These are phyloP conservation scores for Leishmania turanica DNA, from an alignment of 208 protist species.

Conservation along the genomic window DNA sequence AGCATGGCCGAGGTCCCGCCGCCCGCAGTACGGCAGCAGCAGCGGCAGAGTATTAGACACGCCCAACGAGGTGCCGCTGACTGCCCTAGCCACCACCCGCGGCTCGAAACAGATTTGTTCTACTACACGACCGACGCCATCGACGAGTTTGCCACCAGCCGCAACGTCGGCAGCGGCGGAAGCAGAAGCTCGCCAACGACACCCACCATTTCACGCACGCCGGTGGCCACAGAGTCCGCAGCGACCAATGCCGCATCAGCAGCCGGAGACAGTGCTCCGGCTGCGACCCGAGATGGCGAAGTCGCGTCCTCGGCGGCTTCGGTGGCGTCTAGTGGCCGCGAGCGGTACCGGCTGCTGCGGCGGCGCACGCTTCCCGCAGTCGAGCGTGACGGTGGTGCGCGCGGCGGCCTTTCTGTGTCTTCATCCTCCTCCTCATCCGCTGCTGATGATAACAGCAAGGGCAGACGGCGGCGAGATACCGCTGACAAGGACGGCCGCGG, in stretches of 20 bases:
- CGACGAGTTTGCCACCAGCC: slow-evolving; percentile 26
- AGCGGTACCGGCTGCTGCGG: background rate
- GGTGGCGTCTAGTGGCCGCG: background rate
- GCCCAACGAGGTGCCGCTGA: background rate
- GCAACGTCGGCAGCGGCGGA: slow-evolving; percentile 4
- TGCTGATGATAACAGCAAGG: background rate
- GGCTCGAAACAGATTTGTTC: background rate
- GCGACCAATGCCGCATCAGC: background rate
- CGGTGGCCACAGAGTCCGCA: background rate
- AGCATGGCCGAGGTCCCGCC: background rate
- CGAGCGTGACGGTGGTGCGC: background rate
- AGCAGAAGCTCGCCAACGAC: background rate
- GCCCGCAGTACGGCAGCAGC: background rate
- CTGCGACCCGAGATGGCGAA: background rate
- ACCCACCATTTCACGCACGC: background rate
- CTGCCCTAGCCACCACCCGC: background rate
- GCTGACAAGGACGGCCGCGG: too few relatives aligned
- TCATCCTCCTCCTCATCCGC: background rate
- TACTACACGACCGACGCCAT: slow-evolving; percentile 45
- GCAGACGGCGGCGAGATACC: background rate
- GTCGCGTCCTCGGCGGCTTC: background rate
- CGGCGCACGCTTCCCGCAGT: background rate
- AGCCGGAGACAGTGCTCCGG: background rate
- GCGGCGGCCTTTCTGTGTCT: background rate
- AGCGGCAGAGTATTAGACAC: background rate